phyloP scores from a whole-genome alignment of 345 rosid species.

The Pugionium cornutum region DNA sequence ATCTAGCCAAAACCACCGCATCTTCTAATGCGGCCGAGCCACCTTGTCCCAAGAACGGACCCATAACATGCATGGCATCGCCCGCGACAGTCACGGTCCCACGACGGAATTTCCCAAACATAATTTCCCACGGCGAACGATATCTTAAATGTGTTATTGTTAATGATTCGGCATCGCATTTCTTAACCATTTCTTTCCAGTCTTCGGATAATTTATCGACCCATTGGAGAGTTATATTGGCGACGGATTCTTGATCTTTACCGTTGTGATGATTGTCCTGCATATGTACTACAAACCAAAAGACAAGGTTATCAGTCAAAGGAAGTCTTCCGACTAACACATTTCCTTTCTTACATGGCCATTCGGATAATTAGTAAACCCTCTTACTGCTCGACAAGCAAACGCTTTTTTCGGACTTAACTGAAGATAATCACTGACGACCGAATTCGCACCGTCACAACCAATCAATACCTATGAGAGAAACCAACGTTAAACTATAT shows the following conservation, averaged over 20 bases:
- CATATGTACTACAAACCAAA: slow-evolving; percentile 45
- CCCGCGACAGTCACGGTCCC: slow-evolving; percentile 59
- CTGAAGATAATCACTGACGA: slow-evolving; percentile 46
- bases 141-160: slow-evolving; percentile 47
- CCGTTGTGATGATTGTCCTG: slow-evolving; percentile 25
- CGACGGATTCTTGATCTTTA: slow-evolving; percentile 42
- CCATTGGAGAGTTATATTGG: slow-evolving; percentile 30
- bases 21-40: slow-evolving; percentile 57
- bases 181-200: slow-evolving; percentile 45
- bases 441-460: slow-evolving; percentile 59
- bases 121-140: slow-evolving; percentile 47
- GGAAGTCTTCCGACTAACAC: slow-evolving; percentile 44
- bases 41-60: slow-evolving; percentile 55
- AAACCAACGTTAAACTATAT: slow-evolving; percentile 2
- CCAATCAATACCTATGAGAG: slow-evolving; percentile 47
- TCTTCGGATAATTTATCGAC: slow-evolving; percentile 45
- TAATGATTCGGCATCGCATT: slow-evolving; percentile 39
- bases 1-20: slow-evolving; percentile 53
- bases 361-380: slow-evolving; percentile 46
- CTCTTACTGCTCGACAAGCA: slow-evolving; percentile 45
- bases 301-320: slow-evolving; percentile 35
- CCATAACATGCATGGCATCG: slow-evolving; percentile 58
- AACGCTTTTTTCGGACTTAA: slow-evolving; percentile 42
- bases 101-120: slow-evolving; percentile 39
- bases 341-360: slow-evolving; percentile 43